Percentiles rank a stretch among this genome's conserved stretches.
Conservation (phyloP, 1,284 basidiomycete species). For the Apiotrichum domesticum region DNA sequence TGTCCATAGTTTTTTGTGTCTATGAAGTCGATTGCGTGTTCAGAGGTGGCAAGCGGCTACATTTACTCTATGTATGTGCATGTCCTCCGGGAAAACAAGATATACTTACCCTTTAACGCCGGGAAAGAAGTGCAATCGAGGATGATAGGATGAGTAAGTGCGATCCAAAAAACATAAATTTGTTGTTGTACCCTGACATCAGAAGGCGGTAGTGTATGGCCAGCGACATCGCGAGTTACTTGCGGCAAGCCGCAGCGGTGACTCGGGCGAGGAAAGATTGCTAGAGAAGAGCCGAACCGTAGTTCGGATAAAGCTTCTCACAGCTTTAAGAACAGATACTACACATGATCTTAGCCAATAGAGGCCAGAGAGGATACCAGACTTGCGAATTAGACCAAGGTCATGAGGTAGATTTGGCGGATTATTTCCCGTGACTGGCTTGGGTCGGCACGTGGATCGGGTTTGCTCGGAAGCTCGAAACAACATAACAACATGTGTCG, state of each 20-base stretch:
- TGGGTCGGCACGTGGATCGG: no score
- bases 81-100: no score
- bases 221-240: constrained; percentile 20
- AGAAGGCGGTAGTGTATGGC: constrained; percentile 22
- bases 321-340: constrained; percentile 47
- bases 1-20: neutral
- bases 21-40: no score
- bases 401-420: neutral
- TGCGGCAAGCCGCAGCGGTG: constrained; percentile 21
- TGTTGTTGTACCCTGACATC: constrained; percentile 19
- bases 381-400: neutral
- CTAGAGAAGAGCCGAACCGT: constrained; percentile 34
- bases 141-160: no score
- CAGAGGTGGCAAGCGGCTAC: no score
- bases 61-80: no score
- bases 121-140: no score
- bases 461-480: no score
- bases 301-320: constrained; percentile 38
- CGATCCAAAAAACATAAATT: neutral
- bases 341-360: constrained; percentile 49
- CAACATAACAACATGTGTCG: no score
- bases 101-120: no score
- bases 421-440: no score
- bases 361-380: constrained; percentile 45
- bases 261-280: constrained; percentile 33